Evolutionary conservation across 108 stramenopile species (phyloP).

Genomic region (Halocafeteria seosinensis): DNA sequence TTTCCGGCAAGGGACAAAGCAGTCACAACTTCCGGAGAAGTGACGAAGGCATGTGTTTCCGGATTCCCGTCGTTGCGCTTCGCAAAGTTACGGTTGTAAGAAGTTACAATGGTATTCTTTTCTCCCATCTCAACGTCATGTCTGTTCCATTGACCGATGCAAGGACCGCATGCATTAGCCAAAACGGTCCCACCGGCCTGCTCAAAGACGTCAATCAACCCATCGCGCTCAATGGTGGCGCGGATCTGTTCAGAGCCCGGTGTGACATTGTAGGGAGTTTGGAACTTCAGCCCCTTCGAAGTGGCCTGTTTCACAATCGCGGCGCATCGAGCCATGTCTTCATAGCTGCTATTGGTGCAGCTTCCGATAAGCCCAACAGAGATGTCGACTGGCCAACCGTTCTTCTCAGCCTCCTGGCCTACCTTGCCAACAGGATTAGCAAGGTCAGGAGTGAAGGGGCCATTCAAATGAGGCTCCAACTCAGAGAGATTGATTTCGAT

Average conservation of each 20-base stretch:
- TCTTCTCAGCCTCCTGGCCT: conserved; percentile 1
- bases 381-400: conserved; percentile 23
- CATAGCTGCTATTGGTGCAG: conserved; percentile 33
- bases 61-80: conserved; percentile 41
- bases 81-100: conserved; percentile 37
- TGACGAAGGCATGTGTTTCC: conserved; percentile 28
- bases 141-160: conserved; percentile 38
- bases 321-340: conserved; percentile 30
- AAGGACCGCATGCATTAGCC: conserved; percentile 34
- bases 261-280: conserved; percentile 23
- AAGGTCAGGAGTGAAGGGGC: conserved; percentile 32
- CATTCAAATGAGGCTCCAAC: conserved; percentile 23
- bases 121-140: conserved; percentile 18
- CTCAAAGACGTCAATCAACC: conserved; percentile 21
- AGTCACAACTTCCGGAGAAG: conserved; percentile 29
- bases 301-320: conserved; percentile 21
- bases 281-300: conserved; percentile 23
- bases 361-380: conserved; percentile 29
- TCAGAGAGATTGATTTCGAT: conserved; percentile 27
- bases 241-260: conserved; percentile 30
- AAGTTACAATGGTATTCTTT: conserved; percentile 32
- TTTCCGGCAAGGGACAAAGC: conserved; percentile 19
- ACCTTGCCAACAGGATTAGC: conserved; percentile 3
- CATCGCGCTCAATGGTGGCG: conserved; percentile 31
- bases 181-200: conserved; percentile 30